A percentile compares a stretch with the other conserved stretches of the same genome.
Evolutionary conservation across 139 green algal genomes (phyloP).

Genomic region (Tetraselmis chui): DNA sequence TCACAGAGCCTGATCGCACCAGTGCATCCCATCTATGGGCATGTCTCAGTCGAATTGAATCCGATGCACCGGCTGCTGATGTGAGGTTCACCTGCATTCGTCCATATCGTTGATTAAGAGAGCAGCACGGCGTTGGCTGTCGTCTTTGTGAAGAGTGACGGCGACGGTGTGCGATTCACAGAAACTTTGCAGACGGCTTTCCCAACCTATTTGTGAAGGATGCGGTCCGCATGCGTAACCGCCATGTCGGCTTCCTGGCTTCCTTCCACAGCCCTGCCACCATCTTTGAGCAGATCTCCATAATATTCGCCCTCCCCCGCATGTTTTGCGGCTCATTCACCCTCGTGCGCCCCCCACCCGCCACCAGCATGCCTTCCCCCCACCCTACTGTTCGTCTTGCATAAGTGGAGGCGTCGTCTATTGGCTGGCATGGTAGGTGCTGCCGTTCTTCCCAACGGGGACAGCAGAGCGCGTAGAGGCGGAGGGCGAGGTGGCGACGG

Average conservation of each 20-base stretch:
- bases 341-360: too few relatives aligned
- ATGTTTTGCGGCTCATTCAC: conserved; percentile 96
- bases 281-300: conserved; percentile 95
- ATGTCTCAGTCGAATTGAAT: neutral
- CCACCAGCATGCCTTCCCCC: too few relatives aligned
- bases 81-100: neutral
- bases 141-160: too few relatives aligned
- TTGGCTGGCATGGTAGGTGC: too few relatives aligned
- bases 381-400: too few relatives aligned
- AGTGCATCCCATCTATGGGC: too few relatives aligned
- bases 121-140: neutral
- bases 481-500: conserved; percentile 89
- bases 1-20: neutral
- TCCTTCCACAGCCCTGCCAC: conserved; percentile 84
- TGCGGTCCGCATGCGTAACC: conserved; percentile 80
- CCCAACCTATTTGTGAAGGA: conserved; percentile 97
- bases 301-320: conserved; percentile 93
- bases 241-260: conserved; percentile 93
- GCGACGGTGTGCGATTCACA: conserved; percentile 30
- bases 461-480: conserved; percentile 79
- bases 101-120: neutral
- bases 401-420: too few relatives aligned
- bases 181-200: conserved; percentile 91
- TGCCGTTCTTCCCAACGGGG: conserved; percentile 97
- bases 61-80: too few relatives aligned